phyloP scores from a whole-genome alignment of 2,329 filamentous ascomycete species.

The Nigrospora osmanthi region DNA sequence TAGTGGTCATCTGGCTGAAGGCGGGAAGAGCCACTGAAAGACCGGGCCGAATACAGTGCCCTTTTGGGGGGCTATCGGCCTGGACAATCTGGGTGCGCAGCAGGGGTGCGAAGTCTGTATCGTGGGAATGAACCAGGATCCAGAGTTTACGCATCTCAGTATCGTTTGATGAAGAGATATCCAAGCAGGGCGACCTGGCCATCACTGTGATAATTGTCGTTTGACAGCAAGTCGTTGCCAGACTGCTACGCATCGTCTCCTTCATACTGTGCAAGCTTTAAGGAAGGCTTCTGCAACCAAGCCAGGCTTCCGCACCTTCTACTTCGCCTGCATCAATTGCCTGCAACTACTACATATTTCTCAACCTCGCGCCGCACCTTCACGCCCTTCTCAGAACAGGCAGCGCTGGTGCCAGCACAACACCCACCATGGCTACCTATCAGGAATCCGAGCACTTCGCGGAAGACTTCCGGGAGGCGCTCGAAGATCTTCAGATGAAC shows the following conservation, averaged over 20 bases:
- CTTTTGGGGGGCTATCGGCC: too few relatives aligned
- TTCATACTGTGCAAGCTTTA: constrained; percentile 5
- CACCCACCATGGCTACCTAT: constrained; percentile 38
- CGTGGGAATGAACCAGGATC: constrained; percentile 3
- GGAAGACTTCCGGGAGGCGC: constrained; percentile 86
- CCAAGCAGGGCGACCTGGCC: constrained; percentile 3
- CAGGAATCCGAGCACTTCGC: constrained; percentile 72
- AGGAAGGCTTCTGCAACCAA: constrained; percentile 2
- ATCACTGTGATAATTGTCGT: constrained; percentile 6
- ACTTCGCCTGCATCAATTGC: not conserved
- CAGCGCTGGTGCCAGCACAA: constrained; percentile 5
- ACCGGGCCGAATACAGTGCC: too few relatives aligned
- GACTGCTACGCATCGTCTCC: constrained; percentile 4
- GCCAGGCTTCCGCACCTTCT: not conserved
- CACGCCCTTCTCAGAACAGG: constrained; percentile 1
- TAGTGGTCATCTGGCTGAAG: constrained; percentile 2
- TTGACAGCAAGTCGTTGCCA: not conserved
- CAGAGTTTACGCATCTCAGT: constrained; percentile 6
- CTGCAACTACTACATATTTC: not conserved
- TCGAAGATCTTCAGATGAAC: constrained; percentile 87
- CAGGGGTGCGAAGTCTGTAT: not conserved
- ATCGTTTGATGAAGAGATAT: constrained; percentile 7
- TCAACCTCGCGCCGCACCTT: constrained; percentile 1
- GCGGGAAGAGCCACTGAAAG: not conserved
- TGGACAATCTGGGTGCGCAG: too few relatives aligned